Conservation (phyloP, 1,284 basidiomycete species). For the Ustilago shanxiensis region DNA sequence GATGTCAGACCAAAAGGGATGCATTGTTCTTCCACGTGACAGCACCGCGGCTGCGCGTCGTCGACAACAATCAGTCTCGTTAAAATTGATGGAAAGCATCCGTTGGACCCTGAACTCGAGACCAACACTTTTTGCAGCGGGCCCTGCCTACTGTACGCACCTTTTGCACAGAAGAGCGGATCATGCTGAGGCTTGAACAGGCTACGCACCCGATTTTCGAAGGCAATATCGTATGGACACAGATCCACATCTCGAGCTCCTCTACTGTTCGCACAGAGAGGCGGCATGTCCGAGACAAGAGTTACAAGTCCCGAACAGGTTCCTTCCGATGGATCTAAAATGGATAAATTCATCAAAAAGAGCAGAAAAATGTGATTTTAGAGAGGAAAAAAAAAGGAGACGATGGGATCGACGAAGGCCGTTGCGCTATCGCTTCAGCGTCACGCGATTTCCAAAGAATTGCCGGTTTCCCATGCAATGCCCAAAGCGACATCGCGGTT, state of each 20-base stretch:
- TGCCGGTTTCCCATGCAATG: constrained; percentile 1
- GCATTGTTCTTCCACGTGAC: constrained; percentile 33
- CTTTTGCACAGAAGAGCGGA: not conserved
- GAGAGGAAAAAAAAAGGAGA: not conserved
- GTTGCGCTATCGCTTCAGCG: not conserved
- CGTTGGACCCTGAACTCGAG: constrained; percentile 27
- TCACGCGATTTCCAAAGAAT: not conserved
- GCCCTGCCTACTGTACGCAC: too few relatives aligned
- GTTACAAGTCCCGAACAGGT: not conserved
- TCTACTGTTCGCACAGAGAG: too few relatives aligned
- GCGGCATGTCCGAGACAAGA: not conserved
- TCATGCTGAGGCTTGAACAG: too few relatives aligned
- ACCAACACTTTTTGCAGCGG: constrained; percentile 14
- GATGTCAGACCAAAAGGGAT: too few relatives aligned
- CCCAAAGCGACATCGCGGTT: not conserved
- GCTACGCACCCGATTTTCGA: too few relatives aligned
- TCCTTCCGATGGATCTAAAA: not conserved
- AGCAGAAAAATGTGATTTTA: constrained; percentile 25
- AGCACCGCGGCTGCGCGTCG: constrained; percentile 29
- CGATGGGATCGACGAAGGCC: not conserved
- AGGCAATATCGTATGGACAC: too few relatives aligned
- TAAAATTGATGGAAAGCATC: constrained; percentile 8
- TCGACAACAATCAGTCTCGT: constrained; percentile 8
- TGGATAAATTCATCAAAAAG: not conserved
- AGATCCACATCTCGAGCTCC: too few relatives aligned